Evolutionary conservation across 176 grass and related monocot genomes (phyloP), one percentile per base, ranked within the genome.

Genomic region (Cocos nucifera): DNA sequence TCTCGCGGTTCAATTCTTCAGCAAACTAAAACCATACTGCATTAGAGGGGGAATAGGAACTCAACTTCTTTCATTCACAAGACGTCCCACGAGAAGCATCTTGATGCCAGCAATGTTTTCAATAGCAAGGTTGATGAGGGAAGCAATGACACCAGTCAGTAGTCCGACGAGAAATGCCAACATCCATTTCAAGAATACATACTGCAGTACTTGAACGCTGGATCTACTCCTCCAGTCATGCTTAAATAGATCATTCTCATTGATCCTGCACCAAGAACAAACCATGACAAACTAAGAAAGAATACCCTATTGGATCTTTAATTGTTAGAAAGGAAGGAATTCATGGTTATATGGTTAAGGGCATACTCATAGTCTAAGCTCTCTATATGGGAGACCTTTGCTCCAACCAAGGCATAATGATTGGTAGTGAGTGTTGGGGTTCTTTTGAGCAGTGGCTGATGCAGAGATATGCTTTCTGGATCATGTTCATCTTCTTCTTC

Each of bases 381-480:
- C 84, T 97, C 93, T 21, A 97, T 97, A 79, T 80, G 93, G 4
- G 93, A 97, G 25, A 97, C 84, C 61, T 97, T 91, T 59, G 93
- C 81, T 57, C 93, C 93, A 54, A 97, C 87, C 63, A 97, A 66
- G 81, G 93, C 93, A 39, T 83, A 73, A 66, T 91, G 87, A 66
- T 81, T 97, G 19, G 87, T 70, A 9, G 78, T 88, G 3, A 97
- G 76, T 2, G 81, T 85, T 12, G 65, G 65, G 73, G 81, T 91
- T 50, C 83, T 64, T 69, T 80, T 76, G 8, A 97, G 84, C 67
- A 97, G 75, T 44, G 93, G 87, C 56, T 81, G 25, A 70, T 83
- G 63, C 75, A 88, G 27, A 23, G 58, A 49, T 21, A 72, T 59
- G 27, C 55, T 82, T 26, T 82, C 79, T 55, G 75, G 49, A 22